Percentiles rank a stretch among this genome's conserved stretches.
phyloP scores from a whole-genome alignment of 768 basidiomycete genomes.

The Xerocomellus amylosporus region DNA sequence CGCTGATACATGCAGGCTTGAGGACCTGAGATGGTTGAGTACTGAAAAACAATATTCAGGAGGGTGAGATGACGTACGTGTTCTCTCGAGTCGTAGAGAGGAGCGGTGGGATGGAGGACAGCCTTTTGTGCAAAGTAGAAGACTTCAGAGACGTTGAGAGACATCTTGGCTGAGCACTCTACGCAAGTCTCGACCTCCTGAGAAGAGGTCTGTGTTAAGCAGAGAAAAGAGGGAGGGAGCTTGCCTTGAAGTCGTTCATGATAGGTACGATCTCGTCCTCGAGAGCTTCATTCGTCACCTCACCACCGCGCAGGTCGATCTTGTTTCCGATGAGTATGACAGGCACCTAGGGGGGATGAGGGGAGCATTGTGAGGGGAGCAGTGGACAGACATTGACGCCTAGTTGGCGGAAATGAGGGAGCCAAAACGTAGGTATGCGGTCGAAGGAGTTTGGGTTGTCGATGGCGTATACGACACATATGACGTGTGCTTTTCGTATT shows the following conservation, averaged over 20 bases:
- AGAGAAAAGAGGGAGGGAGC: constrained; percentile 11
- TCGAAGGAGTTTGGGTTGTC: constrained; percentile 97
- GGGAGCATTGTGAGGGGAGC: not conserved
- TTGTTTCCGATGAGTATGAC: constrained; percentile 98
- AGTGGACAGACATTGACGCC: constrained; percentile 80
- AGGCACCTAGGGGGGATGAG: constrained; percentile 61
- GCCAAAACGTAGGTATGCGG: constrained; percentile 97
- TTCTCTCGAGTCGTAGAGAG: constrained; percentile 93
- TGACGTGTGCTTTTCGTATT: constrained; percentile 96
- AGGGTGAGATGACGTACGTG: constrained; percentile 57
- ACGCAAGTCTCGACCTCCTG: constrained; percentile 99
- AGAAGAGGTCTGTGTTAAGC: constrained; percentile 5
- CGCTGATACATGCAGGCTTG: constrained; percentile 88
- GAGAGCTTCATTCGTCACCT: constrained; percentile 90
- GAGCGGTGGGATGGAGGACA: constrained; percentile 94
- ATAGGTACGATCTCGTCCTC: constrained; percentile 95
- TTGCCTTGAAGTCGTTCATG: constrained; percentile 98
- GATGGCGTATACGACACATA: constrained; percentile 95
- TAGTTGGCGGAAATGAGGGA: constrained; percentile 90
- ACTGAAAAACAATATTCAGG: constrained; percentile 8
- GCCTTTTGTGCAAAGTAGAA: constrained; percentile 99
- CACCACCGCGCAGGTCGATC: constrained; percentile 91
- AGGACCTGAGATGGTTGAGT: constrained; percentile 55
- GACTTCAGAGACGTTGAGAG: constrained; percentile 92
- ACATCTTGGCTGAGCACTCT: constrained; percentile 90